phyloP scores from a whole-genome alignment of 257 asterid species.

The Solanum gandarillasii region DNA sequence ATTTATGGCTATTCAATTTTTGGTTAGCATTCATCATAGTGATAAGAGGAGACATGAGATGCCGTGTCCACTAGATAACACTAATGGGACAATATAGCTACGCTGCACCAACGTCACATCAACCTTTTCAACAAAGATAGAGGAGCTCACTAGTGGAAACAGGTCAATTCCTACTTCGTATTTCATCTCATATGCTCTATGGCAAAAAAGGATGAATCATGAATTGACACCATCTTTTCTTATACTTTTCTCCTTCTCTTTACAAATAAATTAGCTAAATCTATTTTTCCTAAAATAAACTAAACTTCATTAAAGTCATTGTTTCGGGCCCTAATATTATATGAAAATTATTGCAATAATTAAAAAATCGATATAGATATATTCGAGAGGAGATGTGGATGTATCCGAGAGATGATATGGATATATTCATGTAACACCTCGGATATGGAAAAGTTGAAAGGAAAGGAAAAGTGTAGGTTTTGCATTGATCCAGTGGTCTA shows the following conservation, averaged over 20 bases:
- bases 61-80: conserved; percentile 2
- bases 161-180: background rate
- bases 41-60: background rate
- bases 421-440: background rate
- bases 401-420: background rate
- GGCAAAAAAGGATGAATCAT: background rate
- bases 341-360: background rate
- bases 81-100: background rate
- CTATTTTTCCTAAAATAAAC: background rate
- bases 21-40: background rate
- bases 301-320: too few species aligned
- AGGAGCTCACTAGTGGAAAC: background rate
- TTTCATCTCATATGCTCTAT: background rate
- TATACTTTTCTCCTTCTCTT: background rate
- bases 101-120: conserved; percentile 1
- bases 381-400: background rate
- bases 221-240: background rate
- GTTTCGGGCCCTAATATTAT: background rate
- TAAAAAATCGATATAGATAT: too few species aligned
- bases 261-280: background rate
- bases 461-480: background rate
- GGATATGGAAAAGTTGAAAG: background rate
- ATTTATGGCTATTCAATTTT: background rate
- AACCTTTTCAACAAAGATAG: background rate
- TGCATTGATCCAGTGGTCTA: background rate